Evolutionary conservation across 768 basidiomycete species (phyloP).

Genomic region (Rhizopogon vesiculosus): DNA sequence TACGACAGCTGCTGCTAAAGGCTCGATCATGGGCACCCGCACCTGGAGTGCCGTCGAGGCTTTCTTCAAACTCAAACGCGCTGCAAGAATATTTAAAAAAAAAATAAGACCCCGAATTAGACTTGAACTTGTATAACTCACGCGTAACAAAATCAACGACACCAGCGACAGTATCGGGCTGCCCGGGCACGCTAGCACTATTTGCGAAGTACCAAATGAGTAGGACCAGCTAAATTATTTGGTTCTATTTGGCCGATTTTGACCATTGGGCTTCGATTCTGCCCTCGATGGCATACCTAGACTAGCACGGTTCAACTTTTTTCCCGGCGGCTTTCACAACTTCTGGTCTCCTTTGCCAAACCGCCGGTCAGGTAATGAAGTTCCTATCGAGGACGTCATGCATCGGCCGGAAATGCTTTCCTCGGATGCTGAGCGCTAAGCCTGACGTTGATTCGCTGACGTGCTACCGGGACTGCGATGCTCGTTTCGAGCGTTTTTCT

Average conservation of each 20-base stretch:
- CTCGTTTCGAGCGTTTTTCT: not conserved
- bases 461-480: not conserved
- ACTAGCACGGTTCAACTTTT: too few relatives aligned
- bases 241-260: not conserved
- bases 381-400: too few relatives aligned
- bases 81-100: not conserved
- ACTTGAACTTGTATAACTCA: not conserved
- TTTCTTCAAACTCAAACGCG: not conserved
- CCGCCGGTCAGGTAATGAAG: too few relatives aligned
- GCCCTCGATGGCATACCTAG: too few relatives aligned
- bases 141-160: not conserved
- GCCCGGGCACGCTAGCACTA: too few relatives aligned
- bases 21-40: conserved; percentile 56
- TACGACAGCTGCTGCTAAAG: conserved; percentile 50
- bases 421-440: not conserved
- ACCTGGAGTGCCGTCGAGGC: conserved; percentile 15
- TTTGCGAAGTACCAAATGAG: too few relatives aligned
- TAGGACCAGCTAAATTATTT: not conserved
- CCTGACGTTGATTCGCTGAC: not conserved
- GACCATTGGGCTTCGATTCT: too few relatives aligned
- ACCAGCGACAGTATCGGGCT: not conserved
- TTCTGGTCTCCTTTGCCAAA: too few relatives aligned
- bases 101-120: too few relatives aligned
- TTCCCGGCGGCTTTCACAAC: too few relatives aligned
- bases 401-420: not conserved